These are phyloP conservation scores for Gnomoniopsis smithogilvyi DNA, from an alignment of 2,329 filamentous ascomycete species.

Conservation along the genomic window DNA sequence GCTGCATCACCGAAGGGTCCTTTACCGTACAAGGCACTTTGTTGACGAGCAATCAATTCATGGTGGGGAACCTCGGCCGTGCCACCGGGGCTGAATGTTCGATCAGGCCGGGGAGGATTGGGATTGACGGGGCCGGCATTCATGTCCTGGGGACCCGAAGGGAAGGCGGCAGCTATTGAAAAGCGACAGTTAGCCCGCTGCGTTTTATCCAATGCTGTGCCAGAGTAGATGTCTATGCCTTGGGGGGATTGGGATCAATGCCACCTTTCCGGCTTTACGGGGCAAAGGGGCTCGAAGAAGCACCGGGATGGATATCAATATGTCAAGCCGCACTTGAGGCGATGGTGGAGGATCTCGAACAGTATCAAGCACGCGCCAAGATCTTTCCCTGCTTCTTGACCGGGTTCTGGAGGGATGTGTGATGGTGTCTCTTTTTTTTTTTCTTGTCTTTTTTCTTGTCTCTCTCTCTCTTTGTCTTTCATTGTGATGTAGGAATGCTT, in stretches of 20 bases:
- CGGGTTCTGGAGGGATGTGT: not conserved
- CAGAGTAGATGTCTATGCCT: constrained; percentile 14
- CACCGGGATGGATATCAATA: not conserved
- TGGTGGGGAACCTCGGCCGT: constrained; percentile 96
- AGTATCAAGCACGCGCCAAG: not conserved
- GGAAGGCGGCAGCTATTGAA: constrained; percentile 41
- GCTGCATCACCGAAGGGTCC: constrained; percentile 64
- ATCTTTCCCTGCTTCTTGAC: not conserved
- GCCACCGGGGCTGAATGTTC: constrained; percentile 75
- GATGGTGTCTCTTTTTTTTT: not conserved
- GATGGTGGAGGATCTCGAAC: not conserved
- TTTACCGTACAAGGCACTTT: constrained; percentile 88
- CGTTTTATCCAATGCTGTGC: constrained; percentile 12
- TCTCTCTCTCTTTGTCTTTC: too few species aligned
- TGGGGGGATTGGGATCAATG: constrained; percentile 23
- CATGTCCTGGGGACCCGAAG: constrained; percentile 31
- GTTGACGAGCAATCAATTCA: constrained; percentile 92
- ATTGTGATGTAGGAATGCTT: constrained; percentile 32
- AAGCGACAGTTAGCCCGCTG: constrained; percentile 26
- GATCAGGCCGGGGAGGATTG: constrained; percentile 67
- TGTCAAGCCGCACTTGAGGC: constrained; percentile 20
- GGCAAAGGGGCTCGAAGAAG: constrained; percentile 15
- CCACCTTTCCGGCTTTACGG: constrained; percentile 21
- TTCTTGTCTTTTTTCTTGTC: constrained; percentile 30
- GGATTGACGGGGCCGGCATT: constrained; percentile 28